A percentile compares a stretch with the other conserved stretches of the same genome.
phyloP scores from a whole-genome alignment of 2,329 filamentous ascomycete genomes.

The Shiraia bambusicola region DNA sequence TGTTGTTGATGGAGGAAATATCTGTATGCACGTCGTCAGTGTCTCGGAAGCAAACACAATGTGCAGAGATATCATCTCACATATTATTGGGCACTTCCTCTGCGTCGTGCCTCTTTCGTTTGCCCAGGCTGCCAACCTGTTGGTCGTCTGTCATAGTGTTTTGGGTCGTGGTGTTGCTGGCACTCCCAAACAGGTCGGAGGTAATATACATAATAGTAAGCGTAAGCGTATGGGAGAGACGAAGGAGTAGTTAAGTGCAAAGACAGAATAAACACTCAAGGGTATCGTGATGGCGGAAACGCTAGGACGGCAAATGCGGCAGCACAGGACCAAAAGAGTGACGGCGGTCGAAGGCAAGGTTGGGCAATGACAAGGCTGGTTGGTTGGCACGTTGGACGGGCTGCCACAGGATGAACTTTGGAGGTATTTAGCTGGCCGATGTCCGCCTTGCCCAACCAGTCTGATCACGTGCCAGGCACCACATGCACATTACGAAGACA shows the following conservation, averaged over 20 bases:
- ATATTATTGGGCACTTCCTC: slow-evolving; percentile 14
- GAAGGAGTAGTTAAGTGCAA: slow-evolving; percentile 7
- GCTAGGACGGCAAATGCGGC: not conserved
- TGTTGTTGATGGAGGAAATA: slow-evolving; percentile 13
- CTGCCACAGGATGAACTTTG: too few relatives aligned
- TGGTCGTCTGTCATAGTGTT: slow-evolving; percentile 25
- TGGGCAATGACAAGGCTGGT: not conserved
- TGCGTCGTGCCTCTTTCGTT: slow-evolving; percentile 30
- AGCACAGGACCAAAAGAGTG: slow-evolving; percentile 2
- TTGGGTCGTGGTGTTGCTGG: slow-evolving; percentile 12
- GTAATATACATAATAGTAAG: slow-evolving; percentile 40
- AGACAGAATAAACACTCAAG: not conserved
- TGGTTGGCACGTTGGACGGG: too few relatives aligned
- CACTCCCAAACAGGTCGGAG: slow-evolving; percentile 36
- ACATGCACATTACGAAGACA: slow-evolving; percentile 2
- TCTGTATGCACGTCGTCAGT: slow-evolving; percentile 6
- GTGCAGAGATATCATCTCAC: slow-evolving; percentile 6
- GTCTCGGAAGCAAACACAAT: not conserved
- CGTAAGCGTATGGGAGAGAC: slow-evolving; percentile 14
- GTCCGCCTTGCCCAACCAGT: too few relatives aligned
- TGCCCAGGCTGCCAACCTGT: slow-evolving; percentile 25
- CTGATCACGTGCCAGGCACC: slow-evolving; percentile 4
- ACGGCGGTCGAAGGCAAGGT: too few relatives aligned
- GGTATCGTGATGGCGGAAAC: slow-evolving; percentile 1
- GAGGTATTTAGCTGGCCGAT: too few relatives aligned